Evolutionary conservation across 345 rosid species (phyloP).

Genomic region (Microthlaspi erraticum): DNA sequence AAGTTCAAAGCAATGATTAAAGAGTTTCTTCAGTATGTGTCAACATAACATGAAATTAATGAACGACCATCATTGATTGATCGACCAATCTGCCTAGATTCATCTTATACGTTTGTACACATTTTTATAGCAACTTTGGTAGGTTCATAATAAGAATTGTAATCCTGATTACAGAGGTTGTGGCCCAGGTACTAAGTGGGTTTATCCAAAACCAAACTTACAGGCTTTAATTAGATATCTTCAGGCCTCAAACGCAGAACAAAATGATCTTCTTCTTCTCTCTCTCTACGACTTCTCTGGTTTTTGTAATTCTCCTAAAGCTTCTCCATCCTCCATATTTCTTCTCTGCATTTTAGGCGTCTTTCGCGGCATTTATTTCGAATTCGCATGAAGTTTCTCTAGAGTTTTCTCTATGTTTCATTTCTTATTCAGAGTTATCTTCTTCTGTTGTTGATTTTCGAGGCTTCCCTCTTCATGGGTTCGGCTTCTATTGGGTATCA

Average conservation of each 20-base stretch:
- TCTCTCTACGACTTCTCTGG: conserved; percentile 1
- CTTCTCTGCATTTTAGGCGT: conserved; percentile 16
- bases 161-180: no score
- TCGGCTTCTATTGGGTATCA: conserved; percentile 55
- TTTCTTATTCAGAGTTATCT: not conserved
- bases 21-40: not conserved
- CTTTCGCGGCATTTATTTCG: conserved; percentile 16
- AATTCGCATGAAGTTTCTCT: conserved; percentile 6
- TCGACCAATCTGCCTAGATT: no score
- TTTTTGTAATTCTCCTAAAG: not conserved
- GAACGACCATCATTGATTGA: no score
- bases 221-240: not conserved
- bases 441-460: not conserved
- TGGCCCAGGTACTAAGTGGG: conserved; percentile 18
- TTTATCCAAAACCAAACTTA: not conserved
- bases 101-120: no score
- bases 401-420: not conserved
- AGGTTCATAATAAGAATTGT: no score
- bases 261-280: conserved; percentile 7
- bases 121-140: no score
- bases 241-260: conserved; percentile 10
- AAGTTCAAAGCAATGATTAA: not conserved
- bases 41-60: no score
- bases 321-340: not conserved
- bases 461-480: conserved; percentile 53